Evolutionary conservation across 164 flowering plant species (phyloP), one percentile per base, ranked within the genome.

Genomic region (Vitis labrusca): DNA sequence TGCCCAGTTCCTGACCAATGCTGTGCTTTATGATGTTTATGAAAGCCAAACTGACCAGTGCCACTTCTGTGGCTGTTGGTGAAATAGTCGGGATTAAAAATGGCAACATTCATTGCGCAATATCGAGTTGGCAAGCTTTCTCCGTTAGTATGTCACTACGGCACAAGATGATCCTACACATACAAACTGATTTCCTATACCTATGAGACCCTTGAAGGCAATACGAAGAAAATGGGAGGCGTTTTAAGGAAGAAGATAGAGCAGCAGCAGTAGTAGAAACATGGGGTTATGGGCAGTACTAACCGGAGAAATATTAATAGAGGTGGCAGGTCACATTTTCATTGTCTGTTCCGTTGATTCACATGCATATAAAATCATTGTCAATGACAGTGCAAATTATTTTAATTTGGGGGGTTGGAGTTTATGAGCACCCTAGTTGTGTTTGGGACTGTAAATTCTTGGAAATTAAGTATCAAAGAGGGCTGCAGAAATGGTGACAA

Each of bases 91-190:
- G 23, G 23, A 19, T 19, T 19, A 19, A 19, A 19, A 19, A 19
- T 19, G 23, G 23, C 23, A 19, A 19, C 90, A 98, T 50, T 88
- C 99, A 65, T 71, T 92, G 59, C 73, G 79, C 72, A 92, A 96
- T 71, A 91, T 92, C 78, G 98, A 93, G 82, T 77, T 96, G 79
- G 99, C 99, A 63, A 96, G 99, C 86, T 96, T 93, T 82, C 97
- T 96, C n/a, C 97, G 97, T 37, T 93, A 98, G 98, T 96, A 87
- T 76, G 97, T 96, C 67, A 87, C 97, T 57, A 97, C 93, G 71
- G 99, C 92, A 77, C 98, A 93, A 81, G 89, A 89, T 84, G 99
- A 96, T 84, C 98, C 89, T 77, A 84, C 89, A 19, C 88, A 90
- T 85, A 95, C 97, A 55, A 96, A 88, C 72, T 89, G 99, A 93